Percentiles rank a stretch among this genome's conserved stretches.
These are phyloP conservation scores for Corinectria fuckeliana DNA, from an alignment of 2,329 filamentous ascomycete species.

Conservation along the genomic window DNA sequence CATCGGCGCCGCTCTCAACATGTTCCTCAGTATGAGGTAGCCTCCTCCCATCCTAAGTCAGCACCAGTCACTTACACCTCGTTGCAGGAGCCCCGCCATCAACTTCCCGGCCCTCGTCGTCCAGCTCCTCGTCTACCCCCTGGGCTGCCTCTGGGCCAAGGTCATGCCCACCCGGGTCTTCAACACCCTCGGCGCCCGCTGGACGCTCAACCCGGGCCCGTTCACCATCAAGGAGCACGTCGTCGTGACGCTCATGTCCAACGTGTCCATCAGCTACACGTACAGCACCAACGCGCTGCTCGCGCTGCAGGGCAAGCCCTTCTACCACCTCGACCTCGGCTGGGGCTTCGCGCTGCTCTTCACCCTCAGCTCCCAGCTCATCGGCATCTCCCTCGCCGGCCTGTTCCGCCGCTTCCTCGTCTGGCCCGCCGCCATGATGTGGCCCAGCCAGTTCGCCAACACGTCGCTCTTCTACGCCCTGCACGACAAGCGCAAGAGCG, in stretches of 20 bases:
- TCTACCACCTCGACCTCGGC: slow-evolving; percentile 55
- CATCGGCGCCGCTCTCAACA: slow-evolving; percentile 53
- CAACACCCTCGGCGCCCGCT: slow-evolving; percentile 49
- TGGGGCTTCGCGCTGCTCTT: slow-evolving; percentile 65
- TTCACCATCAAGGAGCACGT: slow-evolving; percentile 62
- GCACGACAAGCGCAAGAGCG: slow-evolving; percentile 48
- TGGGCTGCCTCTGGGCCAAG: slow-evolving; percentile 52
- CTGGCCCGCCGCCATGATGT: slow-evolving; percentile 67
- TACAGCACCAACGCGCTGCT: slow-evolving; percentile 52
- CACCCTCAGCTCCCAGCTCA: slow-evolving; percentile 63
- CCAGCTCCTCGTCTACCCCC: slow-evolving; percentile 50
- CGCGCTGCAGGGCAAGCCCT: slow-evolving; percentile 50
- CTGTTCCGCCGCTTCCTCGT: slow-evolving; percentile 62
- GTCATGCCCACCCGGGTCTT: slow-evolving; percentile 50
- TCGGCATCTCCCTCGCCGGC: slow-evolving; percentile 67
- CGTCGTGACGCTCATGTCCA: slow-evolving; percentile 61
- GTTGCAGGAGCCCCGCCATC: slow-evolving; percentile 40
- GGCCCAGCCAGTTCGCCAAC: slow-evolving; percentile 59
- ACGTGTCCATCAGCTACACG: slow-evolving; percentile 55
- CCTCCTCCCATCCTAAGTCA: not conserved
- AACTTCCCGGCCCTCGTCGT: slow-evolving; percentile 48
- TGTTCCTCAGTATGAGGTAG: slow-evolving; percentile 54
- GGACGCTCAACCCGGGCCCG: slow-evolving; percentile 55
- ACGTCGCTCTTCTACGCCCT: slow-evolving; percentile 55
- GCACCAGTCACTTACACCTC: not conserved